Percentiles rank a stretch among this genome's conserved stretches.
phyloP scores from a whole-genome alignment of 2,329 filamentous ascomycete species.

The Thelonectria blattea region DNA sequence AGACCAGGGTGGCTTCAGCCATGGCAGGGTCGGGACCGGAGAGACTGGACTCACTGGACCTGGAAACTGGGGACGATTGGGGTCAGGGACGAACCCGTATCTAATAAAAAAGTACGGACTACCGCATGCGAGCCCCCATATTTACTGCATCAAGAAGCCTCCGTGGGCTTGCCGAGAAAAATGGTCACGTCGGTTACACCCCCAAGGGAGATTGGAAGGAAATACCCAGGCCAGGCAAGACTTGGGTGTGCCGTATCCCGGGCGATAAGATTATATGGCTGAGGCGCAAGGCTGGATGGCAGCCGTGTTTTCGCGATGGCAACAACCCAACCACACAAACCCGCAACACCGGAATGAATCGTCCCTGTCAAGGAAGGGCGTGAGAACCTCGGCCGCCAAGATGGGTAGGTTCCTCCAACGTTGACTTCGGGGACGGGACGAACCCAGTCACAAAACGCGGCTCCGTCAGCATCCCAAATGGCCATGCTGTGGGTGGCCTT shows the following conservation, averaged over 20 bases:
- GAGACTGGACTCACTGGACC: neutral
- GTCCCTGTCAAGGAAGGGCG: neutral
- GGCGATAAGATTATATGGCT: neutral
- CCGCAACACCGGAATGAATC: slow-evolving; percentile 8
- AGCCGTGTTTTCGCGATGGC: neutral
- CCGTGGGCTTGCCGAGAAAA: slow-evolving; percentile 17
- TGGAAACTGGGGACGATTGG: neutral
- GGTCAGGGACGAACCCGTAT: slow-evolving; percentile 22
- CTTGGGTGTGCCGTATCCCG: neutral
- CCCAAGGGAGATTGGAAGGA: neutral
- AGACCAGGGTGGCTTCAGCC: slow-evolving; percentile 13
- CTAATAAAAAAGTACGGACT: slow-evolving; percentile 27
- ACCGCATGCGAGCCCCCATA: slow-evolving; percentile 21
- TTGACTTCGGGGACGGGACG: slow-evolving; percentile 8
- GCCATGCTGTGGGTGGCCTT: slow-evolving; percentile 18
- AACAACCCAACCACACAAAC: neutral
- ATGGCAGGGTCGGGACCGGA: neutral
- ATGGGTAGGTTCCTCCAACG: neutral
- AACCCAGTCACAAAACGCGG: slow-evolving; percentile 14
- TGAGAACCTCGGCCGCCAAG: slow-evolving; percentile 13
- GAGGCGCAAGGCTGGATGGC: slow-evolving; percentile 1
- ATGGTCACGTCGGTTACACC: slow-evolving; percentile 5
- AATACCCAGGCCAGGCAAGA: neutral
- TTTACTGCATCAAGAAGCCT: slow-evolving; percentile 20
- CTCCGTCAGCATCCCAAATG: slow-evolving; percentile 31